A percentile compares a stretch with the other conserved stretches of the same genome.
These are phyloP conservation scores for Gyromitra esculenta DNA, from an alignment of 2,329 filamentous ascomycete genomes.

Conservation along the genomic window DNA sequence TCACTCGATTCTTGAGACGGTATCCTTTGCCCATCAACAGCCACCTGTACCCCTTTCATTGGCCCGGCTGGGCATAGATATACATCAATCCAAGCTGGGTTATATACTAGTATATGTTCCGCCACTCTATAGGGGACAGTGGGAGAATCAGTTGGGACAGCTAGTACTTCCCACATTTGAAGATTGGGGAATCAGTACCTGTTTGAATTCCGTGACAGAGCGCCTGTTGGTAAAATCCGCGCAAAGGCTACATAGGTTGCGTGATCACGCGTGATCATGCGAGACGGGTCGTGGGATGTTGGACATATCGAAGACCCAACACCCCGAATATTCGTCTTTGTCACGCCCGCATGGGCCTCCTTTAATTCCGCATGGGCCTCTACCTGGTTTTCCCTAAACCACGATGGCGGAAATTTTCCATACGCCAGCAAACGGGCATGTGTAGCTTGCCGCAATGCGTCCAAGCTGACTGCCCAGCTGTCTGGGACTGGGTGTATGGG, in stretches of 20 bases:
- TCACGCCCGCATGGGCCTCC: constrained; percentile 3
- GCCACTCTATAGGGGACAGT: not conserved
- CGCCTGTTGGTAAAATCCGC: not conserved
- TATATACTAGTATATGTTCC: not conserved
- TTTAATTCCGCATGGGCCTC: constrained; percentile 7
- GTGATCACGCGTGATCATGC: not conserved
- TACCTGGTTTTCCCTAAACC: constrained; percentile 11
- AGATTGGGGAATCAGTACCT: not conserved
- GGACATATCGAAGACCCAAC: not conserved
- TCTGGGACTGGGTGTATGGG: not conserved
- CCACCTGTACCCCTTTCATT: not conserved
- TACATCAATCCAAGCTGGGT: not conserved
- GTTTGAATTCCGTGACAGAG: not conserved
- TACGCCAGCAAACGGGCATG: not conserved
- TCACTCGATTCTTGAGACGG: constrained; percentile 7
- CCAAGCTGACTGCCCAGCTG: not conserved
- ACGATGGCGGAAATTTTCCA: constrained; percentile 10
- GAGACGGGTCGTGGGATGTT: constrained; percentile 3
- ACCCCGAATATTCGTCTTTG: not conserved
- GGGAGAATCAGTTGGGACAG: not conserved
- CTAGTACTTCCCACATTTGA: not conserved
- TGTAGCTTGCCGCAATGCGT: not conserved
- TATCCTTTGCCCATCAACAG: not conserved
- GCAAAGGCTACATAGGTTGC: constrained; percentile 2
- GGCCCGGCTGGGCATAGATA: not conserved